Percentiles rank a stretch among this genome's conserved stretches.
Conservation (phyloP, 2,329 filamentous ascomycete species). For the Exophiala sp. region DNA sequence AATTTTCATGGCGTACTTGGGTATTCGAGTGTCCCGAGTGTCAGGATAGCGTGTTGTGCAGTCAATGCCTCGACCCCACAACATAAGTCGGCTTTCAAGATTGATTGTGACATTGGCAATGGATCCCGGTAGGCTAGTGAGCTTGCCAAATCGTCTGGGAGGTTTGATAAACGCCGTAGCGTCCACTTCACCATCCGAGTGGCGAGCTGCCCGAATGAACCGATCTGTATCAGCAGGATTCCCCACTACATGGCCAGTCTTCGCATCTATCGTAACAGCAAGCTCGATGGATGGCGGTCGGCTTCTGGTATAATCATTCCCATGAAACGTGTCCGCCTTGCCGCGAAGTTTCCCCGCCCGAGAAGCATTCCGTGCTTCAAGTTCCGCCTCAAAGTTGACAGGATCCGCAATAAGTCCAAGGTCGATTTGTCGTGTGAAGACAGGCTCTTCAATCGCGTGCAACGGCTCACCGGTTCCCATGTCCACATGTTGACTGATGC, state of each 20-base stretch:
- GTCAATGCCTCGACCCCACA: conserved; percentile 69
- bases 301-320: conserved; percentile 1
- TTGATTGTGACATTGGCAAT: conserved; percentile 60
- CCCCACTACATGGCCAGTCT: conserved; percentile 34
- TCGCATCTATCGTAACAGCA: conserved; percentile 42
- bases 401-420: conserved; percentile 31
- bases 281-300: conserved; percentile 31
- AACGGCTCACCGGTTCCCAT: conserved; percentile 19
- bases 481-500: conserved; percentile 19
- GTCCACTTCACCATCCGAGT: conserved; percentile 7
- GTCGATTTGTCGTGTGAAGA: conserved; percentile 38
- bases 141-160: conserved; percentile 55
- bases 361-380: conserved; percentile 23
- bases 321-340: conserved; percentile 25
- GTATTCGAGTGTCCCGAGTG: conserved; percentile 65
- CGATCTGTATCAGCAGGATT: conserved; percentile 26
- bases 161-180: conserved; percentile 34
- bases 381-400: conserved; percentile 20
- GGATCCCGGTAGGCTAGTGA: conserved; percentile 66
- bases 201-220: conserved; percentile 17
- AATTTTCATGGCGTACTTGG: conserved; percentile 77
- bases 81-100: conserved; percentile 64
- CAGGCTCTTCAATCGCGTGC: conserved; percentile 28
- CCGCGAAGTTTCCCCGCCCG: conserved; percentile 21
- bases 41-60: conserved; percentile 68